Base-by-base conservation (phyloP, 108 stramenopile genomes). In the Cyclotella baltica region DNA sequence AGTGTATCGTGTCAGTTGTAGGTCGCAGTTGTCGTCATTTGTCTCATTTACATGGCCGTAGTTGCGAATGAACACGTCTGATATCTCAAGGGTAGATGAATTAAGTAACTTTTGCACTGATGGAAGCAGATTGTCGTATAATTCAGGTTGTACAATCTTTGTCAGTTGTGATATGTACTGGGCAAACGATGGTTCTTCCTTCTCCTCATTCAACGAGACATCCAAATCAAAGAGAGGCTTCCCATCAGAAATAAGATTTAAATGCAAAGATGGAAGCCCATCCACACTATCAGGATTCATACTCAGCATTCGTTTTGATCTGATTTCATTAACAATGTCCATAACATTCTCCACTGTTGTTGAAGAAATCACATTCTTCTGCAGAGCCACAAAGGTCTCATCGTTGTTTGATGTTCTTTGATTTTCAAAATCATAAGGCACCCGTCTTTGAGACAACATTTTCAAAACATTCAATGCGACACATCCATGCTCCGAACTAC, bases 221-320 rank as follows among this genome's bases (percentile, higher is more conserved):
- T 40, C 67, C 30, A 36, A 47, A 9, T 81, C 71, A 65, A 88
- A 85, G 9, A 88, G 13, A 8, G 86, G 86, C 61, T 38, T 79
- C 20, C 89, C 91, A 51, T 76, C 36, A 15, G 88, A 86, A 18
- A 90, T 76, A 10, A 92, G 55, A 74, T 92, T 92, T 33, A 92
- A 63, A 77, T 92, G 91, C 36, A 92, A 76, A n/a, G 84, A 86
- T 16, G 91, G 91, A 4, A 92, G 66, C 8, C 87, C 87, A 79
- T 92, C 91, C 16, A 92, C 91, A 22, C 85, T 86, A 55, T 92
- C 91, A 18, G 87, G 89, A 81, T 92, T 92, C 30, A 75, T 85
- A 57, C 89, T 90, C 11, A 88, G 62, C 88, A 86, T 88, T 58
- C 72, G 20, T 25, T 53, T 31, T 4, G 70, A 35, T 57, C 72